Base-by-base conservation (phyloP, 768 basidiomycete species). In the Cystofilobasidium bisporidii region DNA sequence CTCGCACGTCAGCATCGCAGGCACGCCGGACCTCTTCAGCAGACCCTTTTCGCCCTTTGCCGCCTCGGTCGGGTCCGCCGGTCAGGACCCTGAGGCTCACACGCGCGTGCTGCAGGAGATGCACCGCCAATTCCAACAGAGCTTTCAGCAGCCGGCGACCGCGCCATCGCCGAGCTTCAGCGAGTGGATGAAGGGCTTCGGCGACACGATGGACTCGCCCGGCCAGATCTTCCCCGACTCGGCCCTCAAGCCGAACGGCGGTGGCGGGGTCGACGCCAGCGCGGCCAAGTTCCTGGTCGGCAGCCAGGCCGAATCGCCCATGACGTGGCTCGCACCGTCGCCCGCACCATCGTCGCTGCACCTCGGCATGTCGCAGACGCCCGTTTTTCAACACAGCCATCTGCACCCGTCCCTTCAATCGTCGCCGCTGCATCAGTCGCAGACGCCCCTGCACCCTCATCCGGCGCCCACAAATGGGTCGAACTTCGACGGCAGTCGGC, bases 81-180 rank as follows among this genome's bases (percentile, higher is more conserved):
- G 9, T 1, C 26, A 56, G 14, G 53, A 32, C n/a, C 53, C 53
- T 14, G 53, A 56, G 3, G 17, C 53, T 5, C 53, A 56, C 18
- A 56, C 30, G 14, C 53, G 53, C 18, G 4, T 56, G 28, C 30
- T 56, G 53, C 53, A 56, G 53, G 53, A 56, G 30, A 56, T 56
- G 53, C 53, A 56, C 30, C 53, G 53, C 30, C 53, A 56, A 17
- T 56, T 56, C 53, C 53, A 56, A 30, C 53, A 56, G 53, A 30
- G 28, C 28, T 56, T 56, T 15, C 53, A 55, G 24, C 50, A 64
- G 26, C 63, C 63, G 26, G 41, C 55, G 50, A n/a, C 63, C 53
- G 63, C 53, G 40, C 63, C 63, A 6, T 56, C 53, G 26, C 63
- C 63, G 63, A 43, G 50, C 36, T 64, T 64, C 53, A 64, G 55